Percentiles rank a stretch among this genome's conserved stretches.
Evolutionary conservation across 2,329 filamentous ascomycete species (phyloP).

Genomic region (Trichoderma sp.): DNA sequence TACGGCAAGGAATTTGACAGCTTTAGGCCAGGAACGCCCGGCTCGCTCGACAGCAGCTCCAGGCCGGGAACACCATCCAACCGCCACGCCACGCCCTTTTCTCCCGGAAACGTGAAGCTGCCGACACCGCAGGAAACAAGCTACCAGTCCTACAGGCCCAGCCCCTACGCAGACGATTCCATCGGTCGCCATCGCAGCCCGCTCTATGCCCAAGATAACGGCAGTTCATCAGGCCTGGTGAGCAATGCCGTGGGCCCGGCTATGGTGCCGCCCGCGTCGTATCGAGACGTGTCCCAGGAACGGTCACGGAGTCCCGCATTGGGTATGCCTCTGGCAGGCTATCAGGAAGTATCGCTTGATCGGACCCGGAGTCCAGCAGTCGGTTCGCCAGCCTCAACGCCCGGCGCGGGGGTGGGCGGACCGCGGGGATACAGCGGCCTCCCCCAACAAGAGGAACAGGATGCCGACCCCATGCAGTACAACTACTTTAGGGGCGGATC

Average conservation of each 20-base stretch:
- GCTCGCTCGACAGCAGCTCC: conserved; percentile 49
- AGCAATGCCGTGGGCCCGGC: conserved; percentile 53
- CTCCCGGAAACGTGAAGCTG: conserved; percentile 31
- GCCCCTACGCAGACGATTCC: conserved; percentile 25
- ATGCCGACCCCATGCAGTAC: conserved; percentile 49
- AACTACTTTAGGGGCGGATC: conserved; percentile 54
- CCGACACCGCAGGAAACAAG: conserved; percentile 30
- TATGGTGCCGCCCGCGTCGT: conserved; percentile 35
- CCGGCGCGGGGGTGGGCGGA: conserved; percentile 49
- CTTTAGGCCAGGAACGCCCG: conserved; percentile 60
- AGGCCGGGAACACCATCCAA: conserved; percentile 48
- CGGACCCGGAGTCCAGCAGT: conserved; percentile 15
- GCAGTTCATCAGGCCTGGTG: conserved; percentile 54
- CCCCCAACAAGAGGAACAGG: conserved; percentile 48
- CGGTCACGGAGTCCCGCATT: conserved; percentile 13
- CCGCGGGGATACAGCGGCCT: conserved; percentile 59
- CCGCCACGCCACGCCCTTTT: conserved; percentile 37
- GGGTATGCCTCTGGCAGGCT: conserved; percentile 23
- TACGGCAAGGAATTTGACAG: conserved; percentile 61
- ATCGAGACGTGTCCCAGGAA: conserved; percentile 28
- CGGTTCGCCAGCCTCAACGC: conserved; percentile 26
- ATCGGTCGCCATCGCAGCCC: conserved; percentile 43
- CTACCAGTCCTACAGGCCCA: conserved; percentile 32
- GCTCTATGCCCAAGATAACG: conserved; percentile 51
- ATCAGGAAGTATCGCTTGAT: conserved; percentile 27